Evolutionary conservation across 2,329 filamentous ascomycete genomes (phyloP).

Genomic region (Aspergillus sp.): DNA sequence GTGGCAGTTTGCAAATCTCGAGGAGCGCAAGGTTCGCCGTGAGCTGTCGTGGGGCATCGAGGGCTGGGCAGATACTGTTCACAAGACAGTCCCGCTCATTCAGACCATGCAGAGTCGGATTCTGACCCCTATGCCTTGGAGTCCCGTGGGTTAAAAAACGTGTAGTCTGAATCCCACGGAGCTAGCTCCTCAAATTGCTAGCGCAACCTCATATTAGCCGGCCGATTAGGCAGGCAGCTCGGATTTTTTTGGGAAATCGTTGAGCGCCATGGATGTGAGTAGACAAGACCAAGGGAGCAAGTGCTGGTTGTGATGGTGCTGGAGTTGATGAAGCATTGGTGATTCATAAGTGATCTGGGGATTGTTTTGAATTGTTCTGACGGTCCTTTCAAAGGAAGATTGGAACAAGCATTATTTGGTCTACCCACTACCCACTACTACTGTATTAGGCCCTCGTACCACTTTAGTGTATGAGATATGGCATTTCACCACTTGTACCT

Average conservation of each 20-base stretch:
- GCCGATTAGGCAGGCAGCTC: too few relatives aligned
- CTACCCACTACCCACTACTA: constrained; percentile 1
- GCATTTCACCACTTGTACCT: constrained; percentile 3
- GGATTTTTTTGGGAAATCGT: too few relatives aligned
- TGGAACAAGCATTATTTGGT: not conserved
- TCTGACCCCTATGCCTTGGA: constrained; percentile 93
- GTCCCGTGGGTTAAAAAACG: constrained; percentile 66
- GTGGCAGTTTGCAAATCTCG: constrained; percentile 96
- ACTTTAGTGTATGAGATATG: constrained; percentile 12
- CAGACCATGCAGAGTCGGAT: constrained; percentile 95
- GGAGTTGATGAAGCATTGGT: too few relatives aligned
- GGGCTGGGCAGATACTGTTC: constrained; percentile 94
- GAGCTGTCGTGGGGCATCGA: constrained; percentile 95
- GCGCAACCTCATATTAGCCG: not conserved
- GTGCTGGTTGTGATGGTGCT: too few relatives aligned
- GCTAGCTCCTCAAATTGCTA: not conserved
- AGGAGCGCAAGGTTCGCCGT: constrained; percentile 82
- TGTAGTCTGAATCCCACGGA: too few relatives aligned
- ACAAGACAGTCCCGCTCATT: constrained; percentile 97
- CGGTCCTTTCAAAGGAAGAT: too few relatives aligned
- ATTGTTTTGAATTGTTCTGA: too few relatives aligned
- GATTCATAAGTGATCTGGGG: too few relatives aligned
- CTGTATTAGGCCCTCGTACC: constrained; percentile 3
- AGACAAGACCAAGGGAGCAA: too few relatives aligned
- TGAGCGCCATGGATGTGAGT: too few relatives aligned